These are phyloP conservation scores for Calonectria henricotiae DNA, from an alignment of 2,329 filamentous ascomycete genomes.

Conservation along the genomic window DNA sequence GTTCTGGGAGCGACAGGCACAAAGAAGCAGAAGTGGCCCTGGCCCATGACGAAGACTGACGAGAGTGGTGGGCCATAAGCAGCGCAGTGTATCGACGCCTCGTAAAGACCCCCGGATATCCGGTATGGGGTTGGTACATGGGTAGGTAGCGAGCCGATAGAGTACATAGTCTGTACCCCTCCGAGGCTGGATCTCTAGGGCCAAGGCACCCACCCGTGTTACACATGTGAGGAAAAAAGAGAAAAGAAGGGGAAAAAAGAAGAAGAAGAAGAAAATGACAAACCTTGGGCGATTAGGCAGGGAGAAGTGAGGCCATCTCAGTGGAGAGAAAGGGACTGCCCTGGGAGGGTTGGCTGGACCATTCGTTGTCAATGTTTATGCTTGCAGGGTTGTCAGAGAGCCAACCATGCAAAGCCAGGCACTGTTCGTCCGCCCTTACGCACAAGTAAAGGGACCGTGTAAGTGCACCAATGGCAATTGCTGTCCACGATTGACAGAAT, in stretches of 20 bases:
- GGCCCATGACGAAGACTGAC: neutral
- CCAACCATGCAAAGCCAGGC: conserved; percentile 12
- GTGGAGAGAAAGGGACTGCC: conserved; percentile 11
- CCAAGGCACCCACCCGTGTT: conserved; percentile 22
- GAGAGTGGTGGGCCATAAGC: neutral
- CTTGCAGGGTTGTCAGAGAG: conserved; percentile 6
- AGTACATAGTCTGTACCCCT: neutral
- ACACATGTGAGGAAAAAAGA: neutral
- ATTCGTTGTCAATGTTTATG: conserved; percentile 18
- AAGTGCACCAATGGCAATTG: neutral
- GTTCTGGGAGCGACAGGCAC: conserved; percentile 6
- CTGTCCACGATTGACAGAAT: neutral
- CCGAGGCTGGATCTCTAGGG: conserved; percentile 2
- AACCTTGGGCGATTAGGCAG: conserved; percentile 14
- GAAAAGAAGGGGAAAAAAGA: no score
- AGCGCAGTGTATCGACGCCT: conserved; percentile 22
- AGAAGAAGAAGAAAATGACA: neutral
- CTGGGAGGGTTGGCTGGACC: conserved; percentile 2
- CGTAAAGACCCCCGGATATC: conserved; percentile 32
- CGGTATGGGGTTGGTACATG: conserved; percentile 17
- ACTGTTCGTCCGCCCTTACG: conserved; percentile 14
- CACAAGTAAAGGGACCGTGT: neutral
- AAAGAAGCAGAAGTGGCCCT: neutral
- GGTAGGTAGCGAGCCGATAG: neutral
- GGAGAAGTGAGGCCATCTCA: conserved; percentile 7